Base-by-base conservation (phyloP, 306 rosid species). In the Hippophae gyantsensis region DNA sequence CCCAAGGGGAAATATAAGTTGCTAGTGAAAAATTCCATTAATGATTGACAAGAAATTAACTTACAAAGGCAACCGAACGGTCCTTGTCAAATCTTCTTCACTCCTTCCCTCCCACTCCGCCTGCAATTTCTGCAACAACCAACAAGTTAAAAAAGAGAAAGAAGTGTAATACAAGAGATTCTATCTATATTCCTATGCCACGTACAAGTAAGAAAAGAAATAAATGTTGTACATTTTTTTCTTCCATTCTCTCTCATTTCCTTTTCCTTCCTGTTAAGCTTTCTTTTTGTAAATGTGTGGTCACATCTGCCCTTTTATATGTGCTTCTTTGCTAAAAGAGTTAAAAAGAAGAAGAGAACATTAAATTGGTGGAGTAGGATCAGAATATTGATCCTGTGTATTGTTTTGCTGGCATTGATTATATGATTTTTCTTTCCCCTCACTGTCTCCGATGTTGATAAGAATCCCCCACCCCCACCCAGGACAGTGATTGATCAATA, bases 321-420 rank as follows among this genome's bases (percentile, higher is more conserved):
- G 54, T 81, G 43, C 73, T 62, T 1, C 57, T 79, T 79, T 72
- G 79, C 48, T 50, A 70, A 76, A 18, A 70, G 53, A 58, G 60
- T 58, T 56, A 56, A 32, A 56, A 47, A 63, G 66, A 58, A 55
- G 0, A 56, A 3, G 12, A 8, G 23, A 69, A 78, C 76, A 43
- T 62, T 73, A 60, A 74, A 70, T 80, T 76, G 70, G 81, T 81
- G 85, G 78, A 58, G 74, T 56, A 65, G 79, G 79, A 79, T 77
- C 84, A 58, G 89, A 89, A 83, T 85, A 72, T 75, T 6, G 76
- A 71, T 75, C 69, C 52, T 60, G 58, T 70, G 60, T 75, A 67
- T 57, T 73, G 66, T 49, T 64, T 78, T 70, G 43, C 52, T 53
- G 74, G 71, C 60, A 71, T 71, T 38, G 59, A 72, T 6, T 66